A percentile compares a stretch with the other conserved stretches of the same genome.
Evolutionary conservation across 345 rosid species (phyloP).

Genomic region (Bruguiera sexangula): DNA sequence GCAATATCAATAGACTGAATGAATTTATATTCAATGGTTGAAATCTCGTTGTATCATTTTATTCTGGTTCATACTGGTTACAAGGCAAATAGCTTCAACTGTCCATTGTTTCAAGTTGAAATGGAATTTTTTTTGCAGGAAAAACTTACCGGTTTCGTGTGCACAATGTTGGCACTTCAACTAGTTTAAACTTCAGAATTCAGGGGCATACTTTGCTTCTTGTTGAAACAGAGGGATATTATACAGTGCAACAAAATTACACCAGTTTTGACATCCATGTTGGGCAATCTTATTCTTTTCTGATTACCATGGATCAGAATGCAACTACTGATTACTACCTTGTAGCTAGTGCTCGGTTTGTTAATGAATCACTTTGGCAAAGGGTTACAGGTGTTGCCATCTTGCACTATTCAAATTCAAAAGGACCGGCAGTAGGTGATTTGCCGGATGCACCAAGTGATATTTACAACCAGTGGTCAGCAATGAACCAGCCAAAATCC

Average conservation of each 20-base stretch:
- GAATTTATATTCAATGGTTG: not conserved
- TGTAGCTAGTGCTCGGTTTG: conserved; percentile 93
- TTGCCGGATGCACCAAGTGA: conserved; percentile 68
- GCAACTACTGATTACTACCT: conserved; percentile 81
- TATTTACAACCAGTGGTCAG: conserved; percentile 65
- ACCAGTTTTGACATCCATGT: conserved; percentile 81
- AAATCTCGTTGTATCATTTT: not conserved
- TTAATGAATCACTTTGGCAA: conserved; percentile 84
- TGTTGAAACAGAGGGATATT: conserved; percentile 81
- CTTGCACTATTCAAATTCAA: conserved; percentile 88
- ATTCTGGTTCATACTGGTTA: too few species aligned
- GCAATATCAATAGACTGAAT: too few species aligned
- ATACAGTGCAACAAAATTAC: conserved; percentile 65
- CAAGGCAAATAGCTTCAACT: not conserved
- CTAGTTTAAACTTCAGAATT: conserved; percentile 89
- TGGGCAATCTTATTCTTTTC: conserved; percentile 87
- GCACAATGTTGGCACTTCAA: conserved; percentile 83
- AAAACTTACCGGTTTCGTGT: conserved; percentile 83
- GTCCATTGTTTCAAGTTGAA: conserved; percentile 4
- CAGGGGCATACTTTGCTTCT: conserved; percentile 84
- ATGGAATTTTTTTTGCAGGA: conserved; percentile 44
- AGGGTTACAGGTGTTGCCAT: conserved; percentile 88
- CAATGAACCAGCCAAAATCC: conserved; percentile 80
- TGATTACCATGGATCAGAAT: conserved; percentile 88
- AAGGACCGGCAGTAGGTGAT: conserved; percentile 75